A percentile compares a stretch with the other conserved stretches of the same genome.
These are phyloP conservation scores for Coelastrella sp. DNA, from an alignment of 139 green algal species.

Conservation along the genomic window DNA sequence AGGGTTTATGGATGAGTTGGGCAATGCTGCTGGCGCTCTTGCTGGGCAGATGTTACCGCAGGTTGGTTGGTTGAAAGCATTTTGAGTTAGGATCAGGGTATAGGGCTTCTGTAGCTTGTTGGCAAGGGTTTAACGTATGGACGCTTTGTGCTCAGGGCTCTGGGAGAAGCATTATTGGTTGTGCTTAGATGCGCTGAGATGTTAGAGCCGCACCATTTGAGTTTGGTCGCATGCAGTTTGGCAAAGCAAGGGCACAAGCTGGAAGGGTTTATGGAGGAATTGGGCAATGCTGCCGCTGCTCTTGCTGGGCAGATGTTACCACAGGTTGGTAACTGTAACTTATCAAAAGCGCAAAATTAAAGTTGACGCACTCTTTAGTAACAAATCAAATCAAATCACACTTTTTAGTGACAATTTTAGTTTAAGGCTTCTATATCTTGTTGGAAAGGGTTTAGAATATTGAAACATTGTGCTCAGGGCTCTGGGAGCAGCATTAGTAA, in stretches of 20 bases:
- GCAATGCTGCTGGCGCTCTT: neutral
- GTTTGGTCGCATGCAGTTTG: constrained; percentile 33
- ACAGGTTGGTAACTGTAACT: neutral
- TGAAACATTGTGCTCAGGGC: neutral
- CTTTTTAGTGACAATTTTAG: too few relatives aligned
- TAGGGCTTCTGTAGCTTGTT: too few relatives aligned
- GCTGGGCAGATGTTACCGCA: constrained; percentile 9
- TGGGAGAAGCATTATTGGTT: too few relatives aligned
- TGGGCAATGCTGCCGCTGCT: neutral
- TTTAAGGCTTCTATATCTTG: too few relatives aligned
- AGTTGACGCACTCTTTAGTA: neutral
- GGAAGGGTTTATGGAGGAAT: constrained; percentile 18
- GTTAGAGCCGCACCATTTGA: constrained; percentile 33
- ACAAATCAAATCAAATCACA: too few relatives aligned
- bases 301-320: constrained; percentile 3
- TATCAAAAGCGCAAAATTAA: neutral
- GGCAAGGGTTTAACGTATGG: too few relatives aligned
- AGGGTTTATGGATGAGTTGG: constrained; percentile 12
- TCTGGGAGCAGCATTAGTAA: too few relatives aligned
- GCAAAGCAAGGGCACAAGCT: constrained; percentile 30
- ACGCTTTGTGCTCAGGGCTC: too few relatives aligned
- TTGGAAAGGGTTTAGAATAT: too few relatives aligned
- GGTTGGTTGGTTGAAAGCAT: neutral
- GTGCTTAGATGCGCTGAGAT: too few relatives aligned
- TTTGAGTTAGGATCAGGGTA: too few relatives aligned